Percentiles rank a stretch among this genome's conserved stretches.
phyloP scores from a whole-genome alignment of 2,329 filamentous ascomycete genomes.

The Pseudogymnoascus sp. region DNA sequence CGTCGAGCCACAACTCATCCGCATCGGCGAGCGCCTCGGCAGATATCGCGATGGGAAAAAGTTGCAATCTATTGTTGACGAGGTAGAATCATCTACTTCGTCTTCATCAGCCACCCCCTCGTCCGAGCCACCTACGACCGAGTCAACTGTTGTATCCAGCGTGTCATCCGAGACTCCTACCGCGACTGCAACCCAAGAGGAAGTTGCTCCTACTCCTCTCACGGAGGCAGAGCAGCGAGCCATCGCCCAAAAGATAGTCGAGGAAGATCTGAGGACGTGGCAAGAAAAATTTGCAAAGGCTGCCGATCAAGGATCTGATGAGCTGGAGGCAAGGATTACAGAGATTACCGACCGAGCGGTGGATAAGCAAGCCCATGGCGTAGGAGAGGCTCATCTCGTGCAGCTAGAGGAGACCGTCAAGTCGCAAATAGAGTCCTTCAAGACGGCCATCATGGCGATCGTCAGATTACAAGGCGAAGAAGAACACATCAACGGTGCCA shows the following conservation, averaged over 20 bases:
- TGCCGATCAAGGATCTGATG: slow-evolving; percentile 73
- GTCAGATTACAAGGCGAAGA: slow-evolving; percentile 50
- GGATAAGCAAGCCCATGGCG: slow-evolving; percentile 54
- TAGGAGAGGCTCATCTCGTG: slow-evolving; percentile 59
- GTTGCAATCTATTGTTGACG: slow-evolving; percentile 50
- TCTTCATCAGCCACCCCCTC: slow-evolving; percentile 24
- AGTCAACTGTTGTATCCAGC: slow-evolving; percentile 14
- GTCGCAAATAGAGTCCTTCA: slow-evolving; percentile 57
- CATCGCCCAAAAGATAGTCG: slow-evolving; percentile 59
- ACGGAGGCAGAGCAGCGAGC: slow-evolving; percentile 48
- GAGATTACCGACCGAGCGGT: slow-evolving; percentile 68
- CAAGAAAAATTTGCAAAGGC: slow-evolving; percentile 81
- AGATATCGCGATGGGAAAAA: slow-evolving; percentile 60
- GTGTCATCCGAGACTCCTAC: slow-evolving; percentile 1
- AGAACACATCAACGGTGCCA: slow-evolving; percentile 43
- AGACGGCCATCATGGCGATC: slow-evolving; percentile 58
- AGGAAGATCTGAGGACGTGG: slow-evolving; percentile 75
- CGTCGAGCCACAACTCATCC: slow-evolving; percentile 88
- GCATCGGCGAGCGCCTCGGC: slow-evolving; percentile 84
- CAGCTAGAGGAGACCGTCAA: slow-evolving; percentile 63
- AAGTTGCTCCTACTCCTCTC: slow-evolving; percentile 26
- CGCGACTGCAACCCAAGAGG: slow-evolving; percentile 18
- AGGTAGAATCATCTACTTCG: slow-evolving; percentile 37
- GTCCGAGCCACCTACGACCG: slow-evolving; percentile 20
- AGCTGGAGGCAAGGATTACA: slow-evolving; percentile 53